phyloP scores from a whole-genome alignment of 345 rosid species.

The Populus alba region DNA sequence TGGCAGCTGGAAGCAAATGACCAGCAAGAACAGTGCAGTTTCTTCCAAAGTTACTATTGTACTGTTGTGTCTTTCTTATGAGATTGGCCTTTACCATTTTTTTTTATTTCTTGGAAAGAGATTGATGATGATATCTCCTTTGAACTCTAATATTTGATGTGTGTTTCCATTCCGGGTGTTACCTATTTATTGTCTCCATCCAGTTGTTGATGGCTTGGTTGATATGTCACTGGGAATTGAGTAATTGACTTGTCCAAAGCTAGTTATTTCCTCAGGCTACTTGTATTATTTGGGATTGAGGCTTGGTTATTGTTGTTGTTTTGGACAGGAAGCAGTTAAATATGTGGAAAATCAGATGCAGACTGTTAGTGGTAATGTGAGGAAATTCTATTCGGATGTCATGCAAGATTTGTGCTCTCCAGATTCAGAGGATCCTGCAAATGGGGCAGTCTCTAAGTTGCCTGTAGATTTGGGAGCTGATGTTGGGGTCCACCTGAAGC shows the following conservation, averaged over 20 bases:
- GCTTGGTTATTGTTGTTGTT: neutral
- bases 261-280: neutral
- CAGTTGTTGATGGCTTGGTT: neutral
- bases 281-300: slow-evolving; percentile 7
- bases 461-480: slow-evolving; percentile 34
- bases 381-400: slow-evolving; percentile 69
- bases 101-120: neutral
- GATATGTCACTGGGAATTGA: neutral
- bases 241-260: neutral
- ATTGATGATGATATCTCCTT: neutral
- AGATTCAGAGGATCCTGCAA: slow-evolving; percentile 39
- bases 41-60: neutral
- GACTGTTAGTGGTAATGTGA: slow-evolving; percentile 71
- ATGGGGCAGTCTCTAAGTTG: slow-evolving; percentile 26
- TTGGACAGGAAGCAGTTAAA: slow-evolving; percentile 62
- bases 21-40: neutral
- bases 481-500: slow-evolving; percentile 37
- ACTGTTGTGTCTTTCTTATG: neutral
- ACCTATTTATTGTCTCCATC: neutral
- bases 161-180: neutral
- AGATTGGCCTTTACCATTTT: neutral
- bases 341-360: slow-evolving; percentile 78
- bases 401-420: slow-evolving; percentile 62
- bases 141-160: neutral
- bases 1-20: neutral